phyloP scores from a whole-genome alignment of 768 basidiomycete species.

The Termitomyces sp. region DNA sequence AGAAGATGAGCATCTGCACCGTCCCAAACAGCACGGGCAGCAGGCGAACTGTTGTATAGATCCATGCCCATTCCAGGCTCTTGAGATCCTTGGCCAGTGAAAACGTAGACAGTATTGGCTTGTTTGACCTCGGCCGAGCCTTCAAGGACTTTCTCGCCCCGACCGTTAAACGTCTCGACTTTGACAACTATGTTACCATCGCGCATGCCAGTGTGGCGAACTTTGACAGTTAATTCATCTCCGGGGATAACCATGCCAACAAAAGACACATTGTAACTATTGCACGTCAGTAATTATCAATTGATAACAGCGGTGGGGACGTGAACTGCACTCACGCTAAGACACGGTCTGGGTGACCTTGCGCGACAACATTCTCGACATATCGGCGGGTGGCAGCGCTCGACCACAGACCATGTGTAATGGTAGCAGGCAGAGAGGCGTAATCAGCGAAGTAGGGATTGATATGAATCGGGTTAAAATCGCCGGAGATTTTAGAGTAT shows the following conservation, averaged over 20 bases:
- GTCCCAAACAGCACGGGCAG: conserved; percentile 97
- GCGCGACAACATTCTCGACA: conserved; percentile 90
- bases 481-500: conserved; percentile 93
- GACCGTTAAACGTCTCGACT: conserved; percentile 78
- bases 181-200: conserved; percentile 91
- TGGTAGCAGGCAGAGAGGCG: conserved; percentile 89
- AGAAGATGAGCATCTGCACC: conserved; percentile 90
- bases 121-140: conserved; percentile 94
- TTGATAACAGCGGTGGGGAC: background rate
- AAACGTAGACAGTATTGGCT: conserved; percentile 90
- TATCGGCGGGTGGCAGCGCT: conserved; percentile 91
- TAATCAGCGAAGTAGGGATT: conserved; percentile 98
- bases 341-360: conserved; percentile 90
- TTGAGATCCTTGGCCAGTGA: conserved; percentile 98
- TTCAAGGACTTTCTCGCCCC: conserved; percentile 87
- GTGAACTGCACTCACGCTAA: conserved; percentile 55
- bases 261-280: conserved; percentile 88
- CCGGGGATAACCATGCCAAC: conserved; percentile 96
- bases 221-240: conserved; percentile 79
- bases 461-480: conserved; percentile 98
- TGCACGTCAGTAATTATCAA: conserved; percentile 2
- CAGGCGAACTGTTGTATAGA: conserved; percentile 86
- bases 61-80: conserved; percentile 99
- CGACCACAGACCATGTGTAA: conserved; percentile 97
- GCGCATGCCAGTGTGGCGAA: conserved; percentile 88